Percentiles rank a stretch among this genome's conserved stretches.
phyloP scores from a whole-genome alignment of 371 early-diverging fungal genomes.

The Mortierella sp. region DNA sequence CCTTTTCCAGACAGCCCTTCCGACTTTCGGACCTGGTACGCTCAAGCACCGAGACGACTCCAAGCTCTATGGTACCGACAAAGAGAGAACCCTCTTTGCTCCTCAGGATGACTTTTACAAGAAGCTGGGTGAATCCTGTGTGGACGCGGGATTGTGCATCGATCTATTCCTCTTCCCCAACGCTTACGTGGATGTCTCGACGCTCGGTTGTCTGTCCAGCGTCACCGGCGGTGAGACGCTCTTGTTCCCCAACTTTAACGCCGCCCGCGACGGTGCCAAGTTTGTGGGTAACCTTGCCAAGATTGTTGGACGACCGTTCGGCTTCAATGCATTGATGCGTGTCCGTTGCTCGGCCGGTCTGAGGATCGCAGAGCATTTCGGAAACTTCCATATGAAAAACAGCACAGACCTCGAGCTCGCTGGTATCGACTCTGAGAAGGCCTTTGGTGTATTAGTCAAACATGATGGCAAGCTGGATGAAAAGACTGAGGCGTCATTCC shows the following conservation, averaged over 20 bases:
- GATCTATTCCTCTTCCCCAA: constrained; percentile 92
- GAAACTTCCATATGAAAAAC: constrained; percentile 94
- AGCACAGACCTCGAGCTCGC: constrained; percentile 93
- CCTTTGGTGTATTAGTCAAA: constrained; percentile 84
- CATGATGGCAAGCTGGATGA: constrained; percentile 93
- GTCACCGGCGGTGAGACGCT: constrained; percentile 92
- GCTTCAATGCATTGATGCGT: constrained; percentile 89
- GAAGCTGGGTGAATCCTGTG: constrained; percentile 82
- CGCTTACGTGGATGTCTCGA: constrained; percentile 90
- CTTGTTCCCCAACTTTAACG: constrained; percentile 83
- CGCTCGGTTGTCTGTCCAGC: constrained; percentile 77
- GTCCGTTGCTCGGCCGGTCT: constrained; percentile 92
- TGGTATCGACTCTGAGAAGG: constrained; percentile 85
- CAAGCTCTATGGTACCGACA: constrained; percentile 89
- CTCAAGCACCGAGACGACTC: constrained; percentile 89
- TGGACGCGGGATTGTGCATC: constrained; percentile 82
- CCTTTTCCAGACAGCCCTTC: constrained; percentile 86
- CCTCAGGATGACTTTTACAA: constrained; percentile 91
- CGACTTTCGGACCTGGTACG: constrained; percentile 88
- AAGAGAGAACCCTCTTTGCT: constrained; percentile 85
- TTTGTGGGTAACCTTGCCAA: constrained; percentile 78
- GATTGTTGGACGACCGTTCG: constrained; percentile 82
- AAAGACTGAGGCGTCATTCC: constrained; percentile 83
- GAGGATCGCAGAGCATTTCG: constrained; percentile 85
- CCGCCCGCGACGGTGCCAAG: constrained; percentile 69